Evolutionary conservation across 2,329 filamentous ascomycete genomes (phyloP).

Genomic region (Fusarium buharicum): DNA sequence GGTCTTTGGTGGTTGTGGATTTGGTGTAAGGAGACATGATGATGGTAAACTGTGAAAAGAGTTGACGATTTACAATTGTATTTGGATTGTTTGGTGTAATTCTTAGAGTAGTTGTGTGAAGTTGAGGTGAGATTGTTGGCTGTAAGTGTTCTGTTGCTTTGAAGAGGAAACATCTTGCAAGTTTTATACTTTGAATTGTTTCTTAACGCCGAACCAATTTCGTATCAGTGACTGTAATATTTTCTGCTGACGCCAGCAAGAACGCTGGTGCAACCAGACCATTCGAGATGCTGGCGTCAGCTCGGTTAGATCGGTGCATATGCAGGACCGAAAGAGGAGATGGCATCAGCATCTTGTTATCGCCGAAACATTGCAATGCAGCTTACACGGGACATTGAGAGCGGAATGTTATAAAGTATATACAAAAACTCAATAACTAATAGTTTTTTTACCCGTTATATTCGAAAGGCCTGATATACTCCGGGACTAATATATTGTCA

Average conservation of each 20-base stretch:
- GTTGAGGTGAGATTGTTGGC: neutral
- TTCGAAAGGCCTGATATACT: too few species aligned
- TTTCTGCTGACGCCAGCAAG: slow-evolving; percentile 11
- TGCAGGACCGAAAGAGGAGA: neutral
- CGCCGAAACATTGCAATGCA: neutral
- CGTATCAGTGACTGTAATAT: neutral
- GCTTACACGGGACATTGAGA: neutral
- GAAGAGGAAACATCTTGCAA: neutral
- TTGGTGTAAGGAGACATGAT: slow-evolving; percentile 32
- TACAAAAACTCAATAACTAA: too few species aligned
- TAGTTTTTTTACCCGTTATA: too few species aligned
- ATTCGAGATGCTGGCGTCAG: slow-evolving; percentile 35
- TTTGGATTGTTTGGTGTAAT: neutral
- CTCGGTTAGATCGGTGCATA: slow-evolving; percentile 5
- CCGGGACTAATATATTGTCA: neutral
- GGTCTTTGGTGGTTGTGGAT: slow-evolving; percentile 42
- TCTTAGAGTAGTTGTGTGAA: neutral
- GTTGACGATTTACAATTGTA: neutral
- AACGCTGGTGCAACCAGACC: neutral
- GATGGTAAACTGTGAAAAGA: neutral
- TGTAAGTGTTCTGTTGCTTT: neutral
- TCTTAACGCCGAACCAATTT: slow-evolving; percentile 19
- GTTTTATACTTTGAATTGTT: slow-evolving; percentile 8
- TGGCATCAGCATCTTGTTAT: slow-evolving; percentile 4
- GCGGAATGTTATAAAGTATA: too few species aligned